phyloP scores from a whole-genome alignment of 257 asterid genomes.

The Solanum dulcamara region DNA sequence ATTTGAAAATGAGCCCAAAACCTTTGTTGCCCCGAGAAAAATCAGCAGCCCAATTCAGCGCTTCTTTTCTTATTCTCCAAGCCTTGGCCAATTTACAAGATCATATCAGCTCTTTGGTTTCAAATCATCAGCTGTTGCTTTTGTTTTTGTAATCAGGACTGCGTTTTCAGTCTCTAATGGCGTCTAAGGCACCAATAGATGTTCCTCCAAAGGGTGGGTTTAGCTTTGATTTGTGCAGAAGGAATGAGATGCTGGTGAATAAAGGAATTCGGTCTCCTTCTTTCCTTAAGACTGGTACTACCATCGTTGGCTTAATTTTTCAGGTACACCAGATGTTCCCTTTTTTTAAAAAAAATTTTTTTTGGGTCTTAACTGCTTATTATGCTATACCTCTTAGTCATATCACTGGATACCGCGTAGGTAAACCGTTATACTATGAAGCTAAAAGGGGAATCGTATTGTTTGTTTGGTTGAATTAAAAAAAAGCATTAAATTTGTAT shows the following conservation, averaged over 20 bases:
- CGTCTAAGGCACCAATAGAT: slow-evolving; percentile 4
- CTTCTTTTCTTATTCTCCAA: neutral
- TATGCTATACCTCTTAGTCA: neutral
- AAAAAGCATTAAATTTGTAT: neutral
- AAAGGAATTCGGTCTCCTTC: slow-evolving; percentile 58
- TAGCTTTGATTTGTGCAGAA: slow-evolving; percentile 66
- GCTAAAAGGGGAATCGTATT: neutral
- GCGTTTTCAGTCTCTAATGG: neutral
- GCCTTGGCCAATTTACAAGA: neutral
- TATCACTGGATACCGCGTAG: neutral
- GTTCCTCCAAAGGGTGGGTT: slow-evolving; percentile 50
- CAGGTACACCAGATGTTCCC: slow-evolving; percentile 22
- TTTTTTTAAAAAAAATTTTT: neutral
- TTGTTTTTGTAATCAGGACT: neutral
- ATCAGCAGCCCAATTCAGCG: neutral
- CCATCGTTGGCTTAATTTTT: slow-evolving; percentile 78
- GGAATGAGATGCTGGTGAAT: slow-evolving; percentile 74
- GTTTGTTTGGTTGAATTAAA: neutral
- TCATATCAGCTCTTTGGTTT: neutral
- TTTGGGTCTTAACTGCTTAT: neutral
- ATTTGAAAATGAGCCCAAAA: neutral
- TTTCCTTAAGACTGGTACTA: slow-evolving; percentile 91
- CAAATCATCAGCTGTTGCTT: neutral
- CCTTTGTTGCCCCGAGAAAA: neutral
- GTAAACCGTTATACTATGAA: neutral